Percentiles rank a stretch among this genome's conserved stretches.
These are phyloP conservation scores for Botrytis pseudocinerea DNA, from an alignment of 2,329 filamentous ascomycete genomes.

Conservation along the genomic window DNA sequence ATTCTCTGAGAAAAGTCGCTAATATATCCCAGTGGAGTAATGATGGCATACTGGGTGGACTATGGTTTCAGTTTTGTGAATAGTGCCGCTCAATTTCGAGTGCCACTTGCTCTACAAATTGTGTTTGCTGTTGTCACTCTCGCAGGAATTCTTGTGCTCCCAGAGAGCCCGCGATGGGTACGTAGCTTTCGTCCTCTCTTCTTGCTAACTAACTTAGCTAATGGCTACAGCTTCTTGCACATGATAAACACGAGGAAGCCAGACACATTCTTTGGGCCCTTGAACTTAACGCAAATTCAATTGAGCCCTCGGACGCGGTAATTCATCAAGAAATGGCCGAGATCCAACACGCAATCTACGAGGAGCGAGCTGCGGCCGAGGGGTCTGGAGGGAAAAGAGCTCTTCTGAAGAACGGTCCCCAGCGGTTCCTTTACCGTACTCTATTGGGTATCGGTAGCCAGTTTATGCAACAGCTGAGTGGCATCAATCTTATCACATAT, in stretches of 20 bases:
- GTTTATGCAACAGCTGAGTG: slow-evolving; percentile 53
- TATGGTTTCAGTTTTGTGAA: slow-evolving; percentile 56
- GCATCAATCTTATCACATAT: slow-evolving; percentile 48
- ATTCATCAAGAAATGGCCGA: slow-evolving; percentile 53
- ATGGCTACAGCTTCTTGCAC: slow-evolving; percentile 43
- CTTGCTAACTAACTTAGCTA: too few relatives aligned
- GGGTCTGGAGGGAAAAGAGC: slow-evolving; percentile 41
- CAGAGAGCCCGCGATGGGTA: slow-evolving; percentile 50
- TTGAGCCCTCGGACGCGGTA: slow-evolving; percentile 50
- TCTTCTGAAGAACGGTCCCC: slow-evolving; percentile 52
- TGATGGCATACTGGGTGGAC: slow-evolving; percentile 55
- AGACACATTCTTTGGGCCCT: slow-evolving; percentile 47
- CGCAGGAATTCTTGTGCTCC: slow-evolving; percentile 52
- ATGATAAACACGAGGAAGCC: slow-evolving; percentile 48
- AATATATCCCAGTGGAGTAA: slow-evolving; percentile 41
- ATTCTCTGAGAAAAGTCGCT: too few relatives aligned
- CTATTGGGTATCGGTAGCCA: slow-evolving; percentile 52
- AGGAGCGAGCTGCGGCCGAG: slow-evolving; percentile 42
- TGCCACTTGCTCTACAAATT: slow-evolving; percentile 60
- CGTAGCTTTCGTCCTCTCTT: too few relatives aligned
- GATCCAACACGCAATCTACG: slow-evolving; percentile 63
- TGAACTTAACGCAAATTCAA: slow-evolving; percentile 35
- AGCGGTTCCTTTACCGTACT: slow-evolving; percentile 54
- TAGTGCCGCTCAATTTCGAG: slow-evolving; percentile 56
- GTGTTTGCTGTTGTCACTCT: slow-evolving; percentile 61